These are phyloP conservation scores for Umbelopsis sp. DNA, from an alignment of 192 early-diverging fungal genomes.

Conservation along the genomic window DNA sequence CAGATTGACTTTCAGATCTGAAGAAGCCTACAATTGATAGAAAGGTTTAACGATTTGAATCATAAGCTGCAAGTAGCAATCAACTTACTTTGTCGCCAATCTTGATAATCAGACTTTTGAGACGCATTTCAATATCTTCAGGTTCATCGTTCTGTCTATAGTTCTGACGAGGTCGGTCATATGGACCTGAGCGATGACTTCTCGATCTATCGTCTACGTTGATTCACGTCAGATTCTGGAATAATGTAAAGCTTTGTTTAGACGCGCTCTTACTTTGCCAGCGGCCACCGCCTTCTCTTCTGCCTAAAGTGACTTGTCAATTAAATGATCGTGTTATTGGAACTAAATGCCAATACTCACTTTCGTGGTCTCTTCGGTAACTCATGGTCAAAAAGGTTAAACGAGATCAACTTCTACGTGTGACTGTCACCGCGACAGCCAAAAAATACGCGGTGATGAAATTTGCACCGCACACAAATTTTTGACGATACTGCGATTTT, in stretches of 20 bases:
- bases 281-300: constrained; percentile 8
- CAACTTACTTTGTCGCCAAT: constrained; percentile 69
- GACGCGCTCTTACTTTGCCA: constrained; percentile 14
- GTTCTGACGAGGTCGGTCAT: constrained; percentile 21
- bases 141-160: constrained; percentile 43
- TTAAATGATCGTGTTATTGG: neutral
- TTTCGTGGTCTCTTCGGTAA: constrained; percentile 13
- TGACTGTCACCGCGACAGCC: neutral
- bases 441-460: no score
- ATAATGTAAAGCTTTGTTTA: neutral
- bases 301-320: neutral
- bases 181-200: constrained; percentile 25
- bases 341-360: neutral
- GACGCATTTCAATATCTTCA: constrained; percentile 66
- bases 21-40: constrained; percentile 43
- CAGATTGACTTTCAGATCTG: constrained; percentile 65
- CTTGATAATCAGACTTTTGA: constrained; percentile 73
- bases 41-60: neutral
- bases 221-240: neutral
- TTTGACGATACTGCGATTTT: no score
- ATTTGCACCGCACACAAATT: no score
- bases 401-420: neutral
- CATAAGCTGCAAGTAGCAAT: neutral
- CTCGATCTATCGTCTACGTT: constrained; percentile 6
- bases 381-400: neutral